These are phyloP conservation scores for Moringa oleifera DNA, from an alignment of 345 rosid species.

Conservation along the genomic window DNA sequence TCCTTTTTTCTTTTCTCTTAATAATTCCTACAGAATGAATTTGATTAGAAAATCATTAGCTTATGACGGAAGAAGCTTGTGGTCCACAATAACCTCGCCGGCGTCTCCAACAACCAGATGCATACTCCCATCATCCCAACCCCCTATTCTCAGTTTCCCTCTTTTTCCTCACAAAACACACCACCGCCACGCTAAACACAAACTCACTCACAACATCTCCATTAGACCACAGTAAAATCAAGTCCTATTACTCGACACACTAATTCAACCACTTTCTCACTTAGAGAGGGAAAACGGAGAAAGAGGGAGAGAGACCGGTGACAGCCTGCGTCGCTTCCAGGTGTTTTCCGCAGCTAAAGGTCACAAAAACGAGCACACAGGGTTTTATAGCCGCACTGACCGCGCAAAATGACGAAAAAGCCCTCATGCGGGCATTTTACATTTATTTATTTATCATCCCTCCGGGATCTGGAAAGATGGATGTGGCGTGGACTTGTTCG, in stretches of 20 bases:
- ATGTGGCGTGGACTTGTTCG: background rate
- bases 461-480: conserved; percentile 13
- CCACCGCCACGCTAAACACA: too few relatives aligned
- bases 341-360: conserved; percentile 34
- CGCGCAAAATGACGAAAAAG: conserved; percentile 10
- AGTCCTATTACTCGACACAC: too few relatives aligned
- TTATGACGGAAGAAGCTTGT: conserved; percentile 98
- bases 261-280: background rate
- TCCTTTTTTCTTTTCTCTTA: background rate
- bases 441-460: background rate
- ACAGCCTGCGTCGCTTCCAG: background rate
- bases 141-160: conserved; percentile 5
- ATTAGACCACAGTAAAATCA: background rate
- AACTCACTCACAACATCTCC: background rate
- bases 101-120: conserved; percentile 68
- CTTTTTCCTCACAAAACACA: too few relatives aligned
- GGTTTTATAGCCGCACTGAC: conserved; percentile 22
- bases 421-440: conserved; percentile 5
- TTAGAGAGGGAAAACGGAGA: background rate
- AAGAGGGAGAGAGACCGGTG: conserved; percentile 7
- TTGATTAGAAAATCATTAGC: conserved; percentile 70
- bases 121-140: conserved; percentile 75
- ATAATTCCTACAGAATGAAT: background rate
- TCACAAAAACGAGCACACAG: conserved; percentile 10
- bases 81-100: conserved; percentile 91